Evolutionary conservation across 31 red algal genomes (phyloP), one percentile per base, ranked within the genome.

Genomic region (Endocladia muricata): DNA sequence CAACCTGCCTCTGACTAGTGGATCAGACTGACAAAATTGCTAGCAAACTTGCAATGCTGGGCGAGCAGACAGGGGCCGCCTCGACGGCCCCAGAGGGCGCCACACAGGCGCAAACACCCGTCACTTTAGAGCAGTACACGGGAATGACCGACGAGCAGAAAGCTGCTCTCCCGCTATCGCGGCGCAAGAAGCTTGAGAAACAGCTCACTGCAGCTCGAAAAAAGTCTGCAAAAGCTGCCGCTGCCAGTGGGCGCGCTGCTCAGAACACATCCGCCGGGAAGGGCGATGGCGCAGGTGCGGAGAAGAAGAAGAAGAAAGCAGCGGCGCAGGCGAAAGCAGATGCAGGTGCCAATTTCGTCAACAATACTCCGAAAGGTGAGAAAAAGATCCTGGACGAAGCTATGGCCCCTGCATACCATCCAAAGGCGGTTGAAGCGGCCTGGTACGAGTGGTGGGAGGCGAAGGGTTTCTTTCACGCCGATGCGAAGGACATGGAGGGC

Each of bases 381-480:
- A 84, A 88, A 64, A 97, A 97, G 64, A 86, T 76, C 34, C 28
- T 97, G 33, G 71, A 68, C 37, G 67, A 78, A 25, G 55, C 38
- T 31, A 97, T 97, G 94, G 85, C 89, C 32, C 82, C 92, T 21
- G 79, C 93, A 4, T 99, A 99, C 75, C 84, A 96, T 44, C 97
- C 97, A 31, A 47, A 77, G 5, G 85, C 86, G 19, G 93, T 99
- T 4, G 97, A 99, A 81, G 43, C 72, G 2, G 89, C 85, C 25
- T 99, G 97, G 97, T 93, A 96, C 75, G 90, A 99, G 39, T 94
- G 90, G 89, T 99, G 97, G 97, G 89, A 96, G 42, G 81, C 76
- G 61, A 57, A 91, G 41, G 81, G 91, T 32, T 99, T 72, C 72
- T 99, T 96, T 55, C 74, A 84, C 47, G 96, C 76, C 17, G 67